Conservation (phyloP, 352 stramenopile genomes). For the Hyaloperonospora arabidopsidis region DNA sequence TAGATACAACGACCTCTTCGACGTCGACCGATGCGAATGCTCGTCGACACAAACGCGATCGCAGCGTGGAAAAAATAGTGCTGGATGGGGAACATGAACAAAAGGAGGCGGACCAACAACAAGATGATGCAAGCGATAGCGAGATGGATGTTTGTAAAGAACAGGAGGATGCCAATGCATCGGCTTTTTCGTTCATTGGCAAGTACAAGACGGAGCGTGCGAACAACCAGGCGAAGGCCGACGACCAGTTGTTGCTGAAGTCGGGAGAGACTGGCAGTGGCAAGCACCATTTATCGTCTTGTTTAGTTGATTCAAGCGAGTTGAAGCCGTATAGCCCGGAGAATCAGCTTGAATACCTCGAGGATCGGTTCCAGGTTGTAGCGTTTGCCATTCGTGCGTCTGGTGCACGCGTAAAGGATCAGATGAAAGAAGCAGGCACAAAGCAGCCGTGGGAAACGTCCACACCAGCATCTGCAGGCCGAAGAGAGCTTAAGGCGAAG, state of each 20-base stretch:
- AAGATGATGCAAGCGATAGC: conserved; percentile 23
- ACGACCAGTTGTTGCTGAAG: conserved; percentile 24
- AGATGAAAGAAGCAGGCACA: conserved; percentile 85
- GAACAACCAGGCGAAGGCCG: conserved; percentile 19
- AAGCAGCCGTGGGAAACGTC: conserved; percentile 77
- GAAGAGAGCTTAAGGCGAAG: conserved; percentile 82
- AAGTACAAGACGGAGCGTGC: conserved; percentile 38
- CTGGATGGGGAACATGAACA: conserved; percentile 16
- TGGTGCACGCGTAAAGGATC: conserved; percentile 76
- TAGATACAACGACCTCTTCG: conserved; percentile 31
- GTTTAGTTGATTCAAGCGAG: conserved; percentile 42
- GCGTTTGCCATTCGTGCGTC: conserved; percentile 80
- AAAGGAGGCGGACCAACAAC: conserved; percentile 11
- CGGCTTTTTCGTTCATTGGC: conserved; percentile 67
- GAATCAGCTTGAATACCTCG: conserved; percentile 85
- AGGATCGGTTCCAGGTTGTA: conserved; percentile 85
- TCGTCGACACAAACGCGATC: conserved; percentile 22
- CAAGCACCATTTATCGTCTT: conserved; percentile 32
- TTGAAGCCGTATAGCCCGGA: conserved; percentile 75
- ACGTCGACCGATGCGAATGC: conserved; percentile 1
- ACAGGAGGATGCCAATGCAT: conserved; percentile 22
- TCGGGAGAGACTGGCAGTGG: conserved; percentile 14
- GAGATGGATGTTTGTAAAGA: conserved; percentile 30
- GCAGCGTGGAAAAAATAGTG: conserved; percentile 14
- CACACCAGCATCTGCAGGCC: conserved; percentile 46